A percentile compares a stretch with the other conserved stretches of the same genome.
Conservation (phyloP, 257 asterid genomes). For the Nicotiana tabacum region DNA sequence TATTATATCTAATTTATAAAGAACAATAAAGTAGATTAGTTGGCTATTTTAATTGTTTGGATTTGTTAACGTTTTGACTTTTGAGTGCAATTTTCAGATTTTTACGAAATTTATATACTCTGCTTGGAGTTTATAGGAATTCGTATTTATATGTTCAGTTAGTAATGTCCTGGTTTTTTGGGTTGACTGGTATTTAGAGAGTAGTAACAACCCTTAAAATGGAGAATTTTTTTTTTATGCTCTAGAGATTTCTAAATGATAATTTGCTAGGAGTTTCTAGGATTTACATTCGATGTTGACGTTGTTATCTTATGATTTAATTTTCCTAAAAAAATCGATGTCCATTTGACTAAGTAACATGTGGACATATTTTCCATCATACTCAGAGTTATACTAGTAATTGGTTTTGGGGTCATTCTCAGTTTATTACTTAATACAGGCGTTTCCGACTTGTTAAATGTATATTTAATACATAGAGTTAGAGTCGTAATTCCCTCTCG, state of each 20-base stretch:
- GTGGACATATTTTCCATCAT: background rate
- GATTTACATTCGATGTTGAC: background rate
- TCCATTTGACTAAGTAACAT: background rate
- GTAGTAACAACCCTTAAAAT: background rate
- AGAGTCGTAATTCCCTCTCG: background rate
- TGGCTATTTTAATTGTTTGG: background rate
- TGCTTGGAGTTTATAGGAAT: background rate
- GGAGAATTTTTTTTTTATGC: background rate
- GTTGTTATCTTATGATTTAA: background rate
- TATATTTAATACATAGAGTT: background rate
- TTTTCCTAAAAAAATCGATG: background rate
- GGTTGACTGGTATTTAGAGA: background rate
- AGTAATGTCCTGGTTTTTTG: background rate
- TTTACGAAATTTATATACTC: too few species aligned
- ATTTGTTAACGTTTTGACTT: background rate
- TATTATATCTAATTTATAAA: too few species aligned
- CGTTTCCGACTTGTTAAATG: background rate
- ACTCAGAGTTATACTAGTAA: background rate
- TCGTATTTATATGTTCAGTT: background rate
- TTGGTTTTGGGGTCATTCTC: background rate
- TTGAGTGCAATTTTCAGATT: background rate
- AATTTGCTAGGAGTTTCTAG: background rate
- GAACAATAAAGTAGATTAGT: background rate
- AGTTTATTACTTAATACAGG: background rate
- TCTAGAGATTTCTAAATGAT: background rate